Percentiles rank a stretch among this genome's conserved stretches.
These are phyloP conservation scores for Leccinum broughii DNA, from an alignment of 768 basidiomycete species.

Conservation along the genomic window DNA sequence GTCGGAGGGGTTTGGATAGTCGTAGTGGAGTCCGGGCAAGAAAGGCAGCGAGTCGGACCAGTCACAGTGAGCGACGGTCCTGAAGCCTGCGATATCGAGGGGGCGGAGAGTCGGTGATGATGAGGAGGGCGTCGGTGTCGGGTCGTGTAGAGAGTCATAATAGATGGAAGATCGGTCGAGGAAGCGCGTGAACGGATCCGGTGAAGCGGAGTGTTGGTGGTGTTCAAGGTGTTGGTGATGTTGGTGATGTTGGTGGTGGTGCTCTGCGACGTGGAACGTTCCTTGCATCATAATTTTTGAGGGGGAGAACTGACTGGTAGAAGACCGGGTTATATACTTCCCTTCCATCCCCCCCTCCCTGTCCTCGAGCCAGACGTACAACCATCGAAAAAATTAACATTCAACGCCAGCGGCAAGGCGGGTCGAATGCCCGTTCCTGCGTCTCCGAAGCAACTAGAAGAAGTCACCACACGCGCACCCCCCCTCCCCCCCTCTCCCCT, in stretches of 20 bases:
- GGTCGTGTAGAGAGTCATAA: not conserved
- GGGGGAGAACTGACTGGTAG: not conserved
- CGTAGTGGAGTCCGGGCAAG: slow-evolving; percentile 21
- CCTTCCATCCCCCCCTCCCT: not conserved
- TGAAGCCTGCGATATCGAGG: slow-evolving; percentile 22
- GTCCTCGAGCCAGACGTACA: not conserved
- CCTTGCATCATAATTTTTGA: not conserved
- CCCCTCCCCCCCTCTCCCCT: not conserved
- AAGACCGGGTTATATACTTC: not conserved
- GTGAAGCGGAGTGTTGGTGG: slow-evolving; percentile 5
- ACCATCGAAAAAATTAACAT: slow-evolving; percentile 16
- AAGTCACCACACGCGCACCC: slow-evolving; percentile 16
- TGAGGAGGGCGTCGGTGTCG: not conserved
- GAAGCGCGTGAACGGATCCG: slow-evolving; percentile 31
- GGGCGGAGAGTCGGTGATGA: slow-evolving; percentile 13
- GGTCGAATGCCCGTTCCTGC: slow-evolving; percentile 16
- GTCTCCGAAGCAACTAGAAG: slow-evolving; percentile 16
- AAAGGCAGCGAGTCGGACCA: slow-evolving; percentile 25
- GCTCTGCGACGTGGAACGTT: not conserved
- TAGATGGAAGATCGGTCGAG: slow-evolving; percentile 33
- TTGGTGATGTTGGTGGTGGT: not conserved
- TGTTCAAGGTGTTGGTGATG: too few species aligned
- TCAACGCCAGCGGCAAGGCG: not conserved
- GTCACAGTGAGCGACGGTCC: slow-evolving; percentile 26
- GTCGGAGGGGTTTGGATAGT: slow-evolving; percentile 2